Conservation (phyloP, 805 yeast species). For the Candida lessepsii region DNA sequence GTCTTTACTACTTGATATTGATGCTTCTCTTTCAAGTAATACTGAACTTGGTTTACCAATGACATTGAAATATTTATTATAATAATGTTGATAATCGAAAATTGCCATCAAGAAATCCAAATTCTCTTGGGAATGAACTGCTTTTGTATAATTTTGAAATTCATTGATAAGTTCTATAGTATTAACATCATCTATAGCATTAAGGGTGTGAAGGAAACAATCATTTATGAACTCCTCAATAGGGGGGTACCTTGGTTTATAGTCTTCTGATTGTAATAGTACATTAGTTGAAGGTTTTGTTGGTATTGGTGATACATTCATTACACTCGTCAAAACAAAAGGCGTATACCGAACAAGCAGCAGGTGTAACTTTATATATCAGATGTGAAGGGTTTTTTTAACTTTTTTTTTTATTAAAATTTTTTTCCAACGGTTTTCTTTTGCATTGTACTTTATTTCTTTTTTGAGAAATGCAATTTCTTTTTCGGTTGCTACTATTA, state of each 20-base stretch:
- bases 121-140: constrained; percentile 47
- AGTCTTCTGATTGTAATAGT: too few species aligned
- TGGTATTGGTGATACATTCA: constrained; percentile 1
- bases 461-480: constrained; percentile 2
- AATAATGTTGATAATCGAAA: constrained; percentile 44
- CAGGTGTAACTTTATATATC: constrained; percentile 3
- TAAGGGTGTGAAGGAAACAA: constrained; percentile 27
- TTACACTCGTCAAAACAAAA: not conserved
- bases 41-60: constrained; percentile 9
- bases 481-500: too few species aligned
- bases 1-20: constrained; percentile 15
- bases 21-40: constrained; percentile 6
- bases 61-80: constrained; percentile 24
- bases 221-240: constrained; percentile 32
- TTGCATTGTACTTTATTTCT: constrained; percentile 7
- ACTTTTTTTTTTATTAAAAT: constrained; percentile 1
- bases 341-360: not conserved
- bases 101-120: constrained; percentile 45
- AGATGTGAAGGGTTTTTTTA: constrained; percentile 5
- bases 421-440: constrained; percentile 6
- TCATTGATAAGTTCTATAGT: constrained; percentile 20
- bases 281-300: not conserved
- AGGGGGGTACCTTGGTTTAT: not conserved
- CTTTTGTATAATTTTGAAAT: constrained; percentile 33
- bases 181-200: constrained; percentile 16